Evolutionary conservation across 2,329 filamentous ascomycete genomes (phyloP), one percentile per base, ranked within the genome.

Genomic region (Endothia cerciana): DNA sequence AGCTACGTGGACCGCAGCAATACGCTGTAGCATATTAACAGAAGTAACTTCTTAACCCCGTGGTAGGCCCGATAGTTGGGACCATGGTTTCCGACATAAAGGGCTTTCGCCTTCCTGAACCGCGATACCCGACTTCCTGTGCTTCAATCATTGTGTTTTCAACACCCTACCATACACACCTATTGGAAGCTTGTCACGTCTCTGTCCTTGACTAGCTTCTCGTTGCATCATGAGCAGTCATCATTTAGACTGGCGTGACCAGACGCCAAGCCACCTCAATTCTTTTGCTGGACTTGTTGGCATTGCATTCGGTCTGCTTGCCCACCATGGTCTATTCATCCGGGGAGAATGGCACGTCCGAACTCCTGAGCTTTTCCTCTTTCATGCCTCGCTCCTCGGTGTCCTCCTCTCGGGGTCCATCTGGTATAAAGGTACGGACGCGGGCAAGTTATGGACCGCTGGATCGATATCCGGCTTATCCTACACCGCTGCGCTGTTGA

Each of bases 311-410:
- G 47, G 47, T 17, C 13, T 51, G 11, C 22, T 51, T 51, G 47
- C 22, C 7, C 47, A 51, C 47, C 47, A 51, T 4, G 47, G 47
- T 25, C 25, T 51, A 4, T 51, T 51, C 22, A 30, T 51, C 13
- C 47, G 47, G 25, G 47, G 47, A 7, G 47, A 51, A 30, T 51
- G 47, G 47, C 47, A 51, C 13, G 47, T 51, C 8, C 47, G 47
- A 51, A 7, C 47, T 17, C 47, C 47, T 30, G 47, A 30, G 7
- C 13, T 51, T 51, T 51, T 51, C 25, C 1, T 51, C 22, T 17
- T 28, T 4, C 25, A 51, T 51, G 13, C 13, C 47, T 51, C 25
- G 28, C 25, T 51, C 5, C 25, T 51, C 6, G 13, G 11, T 3
- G 4, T 51, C 25, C 11, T 51, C 17, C 25, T 30, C 4, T 22